These are phyloP conservation scores for Heterobasidion occidentale DNA, from an alignment of 1,284 basidiomycete genomes.

Conservation along the genomic window DNA sequence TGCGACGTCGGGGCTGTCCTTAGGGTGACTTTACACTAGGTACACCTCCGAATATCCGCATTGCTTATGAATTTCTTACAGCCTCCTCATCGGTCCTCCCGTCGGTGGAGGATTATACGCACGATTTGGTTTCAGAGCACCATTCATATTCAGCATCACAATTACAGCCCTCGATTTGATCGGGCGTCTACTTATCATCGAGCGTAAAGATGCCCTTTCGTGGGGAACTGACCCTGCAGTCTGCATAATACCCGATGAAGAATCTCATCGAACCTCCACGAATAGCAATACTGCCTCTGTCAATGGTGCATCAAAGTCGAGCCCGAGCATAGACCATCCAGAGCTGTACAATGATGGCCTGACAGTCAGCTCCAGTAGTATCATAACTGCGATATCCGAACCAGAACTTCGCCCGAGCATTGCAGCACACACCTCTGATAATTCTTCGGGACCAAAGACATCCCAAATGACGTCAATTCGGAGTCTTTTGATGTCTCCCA, in stretches of 20 bases:
- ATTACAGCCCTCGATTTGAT: slow-evolving; percentile 55
- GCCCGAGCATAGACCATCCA: neutral
- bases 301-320: neutral
- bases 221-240: slow-evolving; percentile 44
- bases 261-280: neutral
- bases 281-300: neutral
- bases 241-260: neutral
- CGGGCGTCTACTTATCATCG: slow-evolving; percentile 54
- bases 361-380: neutral
- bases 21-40: slow-evolving; percentile 37
- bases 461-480: neutral
- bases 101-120: slow-evolving; percentile 65
- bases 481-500: neutral
- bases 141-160: slow-evolving; percentile 66
- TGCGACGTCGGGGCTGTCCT: slow-evolving; percentile 60
- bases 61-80: slow-evolving; percentile 10
- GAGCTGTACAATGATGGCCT: neutral
- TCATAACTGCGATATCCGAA: neutral
- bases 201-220: slow-evolving; percentile 46
- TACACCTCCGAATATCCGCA: neutral
- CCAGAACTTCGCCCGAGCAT: too few species aligned
- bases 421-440: too few species aligned
- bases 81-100: slow-evolving; percentile 56
- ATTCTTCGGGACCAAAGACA: neutral
- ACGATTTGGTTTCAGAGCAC: slow-evolving; percentile 63